These are phyloP conservation scores for Solanum hybrid DNA, from an alignment of 305 asterid genomes.

Conservation along the genomic window DNA sequence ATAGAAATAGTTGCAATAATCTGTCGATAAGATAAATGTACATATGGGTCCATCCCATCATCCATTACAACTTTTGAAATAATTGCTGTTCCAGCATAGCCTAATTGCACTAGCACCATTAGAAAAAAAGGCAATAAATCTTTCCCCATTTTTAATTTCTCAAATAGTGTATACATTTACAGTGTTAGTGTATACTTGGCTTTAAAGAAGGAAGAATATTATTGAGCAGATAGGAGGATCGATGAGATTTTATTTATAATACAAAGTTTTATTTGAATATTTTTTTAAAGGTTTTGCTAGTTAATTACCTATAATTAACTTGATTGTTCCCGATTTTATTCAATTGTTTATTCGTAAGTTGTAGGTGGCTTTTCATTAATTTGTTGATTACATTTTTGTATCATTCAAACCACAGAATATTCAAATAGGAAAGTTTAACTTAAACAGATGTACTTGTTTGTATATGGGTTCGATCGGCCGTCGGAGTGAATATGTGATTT, in stretches of 20 bases:
- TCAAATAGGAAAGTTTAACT: background rate
- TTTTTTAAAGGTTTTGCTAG: background rate
- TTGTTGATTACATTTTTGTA: background rate
- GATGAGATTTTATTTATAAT: background rate
- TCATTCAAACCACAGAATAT: background rate
- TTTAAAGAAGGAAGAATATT: background rate
- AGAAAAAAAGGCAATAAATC: background rate
- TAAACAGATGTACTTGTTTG: background rate
- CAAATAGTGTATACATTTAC: background rate
- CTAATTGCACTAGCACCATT: background rate
- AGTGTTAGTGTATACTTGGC: background rate
- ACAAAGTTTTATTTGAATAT: background rate
- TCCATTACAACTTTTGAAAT: background rate
- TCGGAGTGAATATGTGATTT: background rate
- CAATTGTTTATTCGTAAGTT: background rate
- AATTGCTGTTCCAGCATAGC: background rate
- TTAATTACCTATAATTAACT: background rate
- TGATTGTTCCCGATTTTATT: background rate
- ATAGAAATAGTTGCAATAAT: background rate
- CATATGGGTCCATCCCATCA: background rate
- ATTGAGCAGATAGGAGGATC: background rate
- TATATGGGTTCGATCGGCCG: background rate
- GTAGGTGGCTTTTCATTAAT: background rate
- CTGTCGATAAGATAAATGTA: background rate
- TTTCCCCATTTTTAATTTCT: background rate